phyloP scores from a whole-genome alignment of 805 yeast genomes.

The Starmerella apicola region DNA sequence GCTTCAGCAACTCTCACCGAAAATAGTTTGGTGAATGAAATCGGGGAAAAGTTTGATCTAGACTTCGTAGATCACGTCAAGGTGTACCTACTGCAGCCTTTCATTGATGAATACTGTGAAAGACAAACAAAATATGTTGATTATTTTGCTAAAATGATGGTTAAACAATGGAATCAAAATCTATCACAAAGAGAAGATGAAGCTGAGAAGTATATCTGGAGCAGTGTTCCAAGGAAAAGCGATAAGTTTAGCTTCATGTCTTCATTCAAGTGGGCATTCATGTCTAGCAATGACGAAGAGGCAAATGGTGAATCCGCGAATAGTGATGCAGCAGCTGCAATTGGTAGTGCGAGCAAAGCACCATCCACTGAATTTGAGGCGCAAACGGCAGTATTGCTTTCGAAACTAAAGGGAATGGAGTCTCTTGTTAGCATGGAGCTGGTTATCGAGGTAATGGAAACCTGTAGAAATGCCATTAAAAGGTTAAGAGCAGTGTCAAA shows the following conservation, averaged over 20 bases:
- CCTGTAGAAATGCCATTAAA: constrained; percentile 52
- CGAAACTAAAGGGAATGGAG: constrained; percentile 63
- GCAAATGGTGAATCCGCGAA: neutral
- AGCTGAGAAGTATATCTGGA: constrained; percentile 37
- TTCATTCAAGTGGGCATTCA: constrained; percentile 31
- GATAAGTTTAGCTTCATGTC: constrained; percentile 42
- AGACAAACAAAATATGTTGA: constrained; percentile 19
- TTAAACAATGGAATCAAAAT: constrained; percentile 25
- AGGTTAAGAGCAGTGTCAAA: constrained; percentile 35
- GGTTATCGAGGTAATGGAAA: constrained; percentile 55
- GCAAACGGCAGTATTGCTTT: constrained; percentile 60
- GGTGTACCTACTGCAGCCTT: constrained; percentile 4
- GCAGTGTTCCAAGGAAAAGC: constrained; percentile 33
- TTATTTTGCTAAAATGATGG: constrained; percentile 23
- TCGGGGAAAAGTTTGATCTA: neutral
- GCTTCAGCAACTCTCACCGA: constrained; percentile 4
- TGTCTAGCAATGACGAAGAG: neutral
- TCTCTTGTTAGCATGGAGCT: constrained; percentile 70
- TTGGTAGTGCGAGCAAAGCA: neutral
- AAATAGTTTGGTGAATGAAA: constrained; percentile 2
- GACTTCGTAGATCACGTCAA: constrained; percentile 2
- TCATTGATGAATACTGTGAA: constrained; percentile 15
- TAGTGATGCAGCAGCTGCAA: neutral
- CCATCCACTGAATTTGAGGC: constrained; percentile 52
- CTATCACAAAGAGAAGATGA: constrained; percentile 37